Base-by-base conservation (phyloP, 805 yeast genomes). In the Candida ortonii region DNA sequence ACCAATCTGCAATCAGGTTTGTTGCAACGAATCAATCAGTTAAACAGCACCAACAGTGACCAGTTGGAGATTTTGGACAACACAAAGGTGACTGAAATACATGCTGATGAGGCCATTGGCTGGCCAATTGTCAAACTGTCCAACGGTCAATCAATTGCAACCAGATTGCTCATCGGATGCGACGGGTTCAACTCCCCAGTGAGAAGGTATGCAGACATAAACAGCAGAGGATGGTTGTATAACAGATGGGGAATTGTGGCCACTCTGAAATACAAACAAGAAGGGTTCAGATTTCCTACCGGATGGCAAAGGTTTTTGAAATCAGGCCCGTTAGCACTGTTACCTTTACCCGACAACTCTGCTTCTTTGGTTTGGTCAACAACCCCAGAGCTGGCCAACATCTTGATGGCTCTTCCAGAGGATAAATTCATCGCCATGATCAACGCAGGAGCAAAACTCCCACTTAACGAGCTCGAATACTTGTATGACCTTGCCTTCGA, bases 151-250 rank as follows among this genome's bases (percentile, higher is more conserved):
- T 44, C 53, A 9, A 67, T 80, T 32, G 73, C 75, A 50, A 73
- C 95, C 0, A 69, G 96, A 35, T 66, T 89, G n/a, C 65, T 89
- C 14, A 76, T 93, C 11, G 98, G 98, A 7, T 95, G 96, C 24
- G 98, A 93, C 57, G 98, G 98, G 1, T 87, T 79, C 57, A 86
- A 88, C 57, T 88, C 97, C 1, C 96, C 97, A 0, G 97, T 84
- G 5, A 72, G 97, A 30, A 70, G 73, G 43, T 89, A 73, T 52
- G 82, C 97, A 0, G 78, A 75, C 2, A 88, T 93, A 36, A 80
- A 79, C 53, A 76, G 94, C 2, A 71, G 95, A 30, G 98, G 98
- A 11, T 93, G 97, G 97, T 75, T 74, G 31, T 93, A 93, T 61
- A 69, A 81, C 47, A 71, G 86, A 30, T 85, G 80, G 63, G 98